Evolutionary conservation across 1,284 basidiomycete species (phyloP), one percentile per base, ranked within the genome.

Genomic region (Pterula multifida): DNA sequence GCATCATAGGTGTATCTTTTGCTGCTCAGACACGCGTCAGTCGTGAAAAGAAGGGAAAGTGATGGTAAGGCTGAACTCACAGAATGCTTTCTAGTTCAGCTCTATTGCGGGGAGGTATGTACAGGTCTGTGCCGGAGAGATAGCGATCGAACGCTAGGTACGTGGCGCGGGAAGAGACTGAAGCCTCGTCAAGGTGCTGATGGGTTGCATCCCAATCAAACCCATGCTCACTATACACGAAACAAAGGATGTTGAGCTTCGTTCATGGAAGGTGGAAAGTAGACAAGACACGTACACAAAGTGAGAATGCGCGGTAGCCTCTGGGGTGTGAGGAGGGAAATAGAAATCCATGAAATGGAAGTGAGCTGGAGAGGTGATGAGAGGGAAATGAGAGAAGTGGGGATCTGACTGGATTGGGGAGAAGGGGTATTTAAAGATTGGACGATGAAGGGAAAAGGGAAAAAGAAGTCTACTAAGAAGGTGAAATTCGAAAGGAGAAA

Each of bases 1-100:
- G 79, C 76, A 55, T 88, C 85, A 58, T 83, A 79, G 0, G 81
- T 75, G 59, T 88, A 88, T 58, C 85, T 71, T 53, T 76, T 71
- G 54, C 83, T 86, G 60, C 25, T 15, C 28, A 6, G 15, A 32
- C 6, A 6, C 28, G 15, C 28, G 28, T 15, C 28, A 32, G 28
- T 32, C 26, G 36, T 45, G 35, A 39, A 35, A 51, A 46, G 42
- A 52, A 19, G 21, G 13, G 24, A 22, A 35, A 26, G 46, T 49
- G 47, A 52, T 50, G 39, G 55, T 36, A 13, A 25, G 48, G 47
- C n/a, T n/a, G n/a, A 32, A 72, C 81, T 58, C 55, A 87, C 84
- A 89, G 59, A 32, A 86, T 75, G 57, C 73, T 78, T 63, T 85
- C 80, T 26, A 89, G 75, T 57, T 87, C 83, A 45, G 59, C 62